These are phyloP conservation scores for Flaveria trinervia DNA, from an alignment of 129 eudicot species.

Conservation along the genomic window DNA sequence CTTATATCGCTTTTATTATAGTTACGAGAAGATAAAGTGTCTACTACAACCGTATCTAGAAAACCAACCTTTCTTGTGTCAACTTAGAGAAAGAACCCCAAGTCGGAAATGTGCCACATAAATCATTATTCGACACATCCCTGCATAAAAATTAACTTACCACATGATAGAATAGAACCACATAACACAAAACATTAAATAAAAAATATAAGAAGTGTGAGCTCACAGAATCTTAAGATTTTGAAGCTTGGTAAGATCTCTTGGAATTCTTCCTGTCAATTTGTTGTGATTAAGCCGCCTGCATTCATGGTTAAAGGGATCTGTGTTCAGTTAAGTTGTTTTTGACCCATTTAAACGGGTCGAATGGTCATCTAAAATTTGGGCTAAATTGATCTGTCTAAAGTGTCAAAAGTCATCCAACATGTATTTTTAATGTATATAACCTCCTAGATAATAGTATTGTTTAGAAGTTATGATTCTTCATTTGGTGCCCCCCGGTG, in stretches of 20 bases:
- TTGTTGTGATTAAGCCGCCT: constrained; percentile 58
- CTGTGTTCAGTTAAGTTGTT: neutral
- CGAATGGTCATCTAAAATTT: neutral
- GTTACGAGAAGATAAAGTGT: neutral
- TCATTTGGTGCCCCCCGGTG: too few relatives aligned
- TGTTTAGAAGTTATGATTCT: too few relatives aligned
- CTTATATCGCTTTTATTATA: neutral
- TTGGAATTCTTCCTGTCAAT: constrained; percentile 60
- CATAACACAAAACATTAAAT: neutral
- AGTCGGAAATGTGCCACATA: constrained; percentile 69
- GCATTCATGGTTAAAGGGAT: neutral
- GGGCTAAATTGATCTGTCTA: neutral
- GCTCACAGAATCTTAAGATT: constrained; percentile 63
- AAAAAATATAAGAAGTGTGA: neutral
- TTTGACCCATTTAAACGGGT: constrained; percentile 3
- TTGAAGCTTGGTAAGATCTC: constrained; percentile 55
- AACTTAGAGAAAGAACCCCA: constrained; percentile 59
- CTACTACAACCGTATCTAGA: neutral
- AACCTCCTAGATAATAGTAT: neutral
- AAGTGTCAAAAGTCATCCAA: neutral
- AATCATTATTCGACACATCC: constrained; percentile 58
- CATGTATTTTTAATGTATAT: neutral
- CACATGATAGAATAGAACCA: neutral
- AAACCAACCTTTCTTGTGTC: constrained; percentile 48
- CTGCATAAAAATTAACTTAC: constrained; percentile 24